Conservation (phyloP, 2,329 filamentous ascomycete species). For the Emergomyces africanus region DNA sequence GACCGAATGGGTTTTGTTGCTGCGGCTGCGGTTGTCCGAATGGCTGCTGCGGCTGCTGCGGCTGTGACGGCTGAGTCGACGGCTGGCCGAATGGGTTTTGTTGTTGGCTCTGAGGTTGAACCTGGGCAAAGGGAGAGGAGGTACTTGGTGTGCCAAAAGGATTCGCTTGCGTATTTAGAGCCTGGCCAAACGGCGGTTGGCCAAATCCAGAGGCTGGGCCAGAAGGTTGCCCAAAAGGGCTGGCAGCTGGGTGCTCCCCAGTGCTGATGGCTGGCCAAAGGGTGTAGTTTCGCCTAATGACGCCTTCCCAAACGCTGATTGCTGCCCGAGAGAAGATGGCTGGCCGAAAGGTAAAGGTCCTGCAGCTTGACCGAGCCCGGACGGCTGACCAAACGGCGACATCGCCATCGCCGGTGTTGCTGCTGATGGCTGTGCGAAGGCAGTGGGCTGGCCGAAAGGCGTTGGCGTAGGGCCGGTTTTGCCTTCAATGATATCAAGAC, state of each 20-base stretch:
- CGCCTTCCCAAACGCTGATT: slow-evolving; percentile 14
- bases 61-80: slow-evolving; percentile 18
- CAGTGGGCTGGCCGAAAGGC: slow-evolving; percentile 22
- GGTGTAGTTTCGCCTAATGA: slow-evolving; percentile 25
- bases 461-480: slow-evolving; percentile 14
- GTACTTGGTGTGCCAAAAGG: background rate
- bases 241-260: slow-evolving; percentile 14
- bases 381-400: slow-evolving; percentile 24
- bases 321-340: slow-evolving; percentile 7
- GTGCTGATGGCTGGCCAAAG: slow-evolving; percentile 16
- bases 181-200: background rate
- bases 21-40: background rate
- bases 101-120: slow-evolving; percentile 20
- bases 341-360: slow-evolving; percentile 19
- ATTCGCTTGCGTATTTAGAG: background rate
- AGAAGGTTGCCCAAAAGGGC: slow-evolving; percentile 22
- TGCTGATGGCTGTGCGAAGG: slow-evolving; percentile 10
- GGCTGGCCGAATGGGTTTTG: slow-evolving; percentile 23
- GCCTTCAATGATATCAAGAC: slow-evolving; percentile 42
- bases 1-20: background rate
- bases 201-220: slow-evolving; percentile 2
- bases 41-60: background rate
- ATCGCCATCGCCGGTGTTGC: slow-evolving; percentile 6
- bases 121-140: slow-evolving; percentile 10
- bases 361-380: background rate